Evolutionary conservation across 176 grass and related monocot species (phyloP).

Genomic region (Oryza longistaminata): DNA sequence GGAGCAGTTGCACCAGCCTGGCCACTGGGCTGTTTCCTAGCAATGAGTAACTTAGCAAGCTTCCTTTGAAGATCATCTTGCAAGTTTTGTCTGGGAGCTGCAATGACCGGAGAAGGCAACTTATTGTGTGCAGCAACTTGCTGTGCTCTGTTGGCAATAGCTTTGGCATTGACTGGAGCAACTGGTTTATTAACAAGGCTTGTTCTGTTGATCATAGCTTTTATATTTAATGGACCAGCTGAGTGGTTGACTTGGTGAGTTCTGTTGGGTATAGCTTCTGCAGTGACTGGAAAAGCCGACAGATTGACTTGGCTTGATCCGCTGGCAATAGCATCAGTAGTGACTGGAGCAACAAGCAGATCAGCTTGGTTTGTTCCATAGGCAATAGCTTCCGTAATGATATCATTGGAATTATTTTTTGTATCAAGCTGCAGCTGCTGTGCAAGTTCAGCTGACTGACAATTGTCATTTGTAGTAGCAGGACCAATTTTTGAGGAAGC

Average conservation of each 20-base stretch:
- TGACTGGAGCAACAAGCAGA: background rate
- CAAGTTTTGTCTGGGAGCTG: constrained; percentile 10
- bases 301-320: constrained; percentile 20
- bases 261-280: constrained; percentile 15
- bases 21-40: constrained; percentile 1
- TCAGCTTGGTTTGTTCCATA: constrained; percentile 1
- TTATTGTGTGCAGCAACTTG: background rate
- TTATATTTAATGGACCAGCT: background rate
- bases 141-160: background rate
- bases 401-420: constrained; percentile 16
- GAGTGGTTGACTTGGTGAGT: background rate
- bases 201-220: background rate
- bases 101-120: constrained; percentile 1
- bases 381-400: background rate
- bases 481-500: background rate
- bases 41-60: background rate
- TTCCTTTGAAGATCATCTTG: constrained; percentile 25
- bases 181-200: background rate
- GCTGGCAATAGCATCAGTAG: constrained; percentile 21
- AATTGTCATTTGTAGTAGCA: background rate
- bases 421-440: constrained; percentile 1
- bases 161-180: background rate
- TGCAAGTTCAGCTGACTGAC: background rate
- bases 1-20: constrained; percentile 10
- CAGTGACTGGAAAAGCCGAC: background rate